A percentile compares a stretch with the other conserved stretches of the same genome.
Evolutionary conservation across 164 flowering plant genomes (phyloP).

Genomic region (Paratinospora sagittata): DNA sequence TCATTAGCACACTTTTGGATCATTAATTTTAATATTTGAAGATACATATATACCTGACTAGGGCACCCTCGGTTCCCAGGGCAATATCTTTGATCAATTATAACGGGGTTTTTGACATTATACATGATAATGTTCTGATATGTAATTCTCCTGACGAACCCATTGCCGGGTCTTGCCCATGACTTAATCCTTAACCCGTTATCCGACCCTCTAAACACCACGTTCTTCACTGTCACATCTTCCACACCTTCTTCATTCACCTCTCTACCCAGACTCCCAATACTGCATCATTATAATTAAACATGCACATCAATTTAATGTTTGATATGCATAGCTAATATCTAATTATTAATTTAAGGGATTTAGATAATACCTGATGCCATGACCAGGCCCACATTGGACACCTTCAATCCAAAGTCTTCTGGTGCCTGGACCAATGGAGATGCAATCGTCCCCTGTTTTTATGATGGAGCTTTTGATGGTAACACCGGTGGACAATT

Average conservation of each 20-base stretch:
- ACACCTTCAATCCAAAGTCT: slow-evolving; percentile 19
- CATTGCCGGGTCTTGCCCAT: slow-evolving; percentile 32
- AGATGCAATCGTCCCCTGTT: slow-evolving; percentile 33
- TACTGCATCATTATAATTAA: slow-evolving; percentile 15
- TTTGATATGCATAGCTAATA: neutral
- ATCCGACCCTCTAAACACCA: slow-evolving; percentile 21
- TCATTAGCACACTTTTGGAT: too few relatives aligned
- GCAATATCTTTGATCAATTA: slow-evolving; percentile 33
- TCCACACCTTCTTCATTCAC: slow-evolving; percentile 26
- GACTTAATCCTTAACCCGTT: slow-evolving; percentile 32
- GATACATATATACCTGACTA: slow-evolving; percentile 19
- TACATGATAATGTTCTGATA: slow-evolving; percentile 23
- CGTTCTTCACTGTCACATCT: slow-evolving; percentile 22
- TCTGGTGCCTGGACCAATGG: slow-evolving; percentile 29
- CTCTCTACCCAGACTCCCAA: slow-evolving; percentile 26
- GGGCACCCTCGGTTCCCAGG: slow-evolving; percentile 24
- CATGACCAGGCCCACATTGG: slow-evolving; percentile 32
- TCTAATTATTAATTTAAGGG: too few relatives aligned
- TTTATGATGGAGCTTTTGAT: slow-evolving; percentile 15
- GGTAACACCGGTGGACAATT: slow-evolving; percentile 17
- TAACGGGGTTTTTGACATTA: slow-evolving; percentile 25
- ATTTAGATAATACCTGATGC: slow-evolving; percentile 22
- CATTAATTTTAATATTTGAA: neutral
- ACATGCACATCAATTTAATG: too few relatives aligned
- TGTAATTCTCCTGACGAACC: slow-evolving; percentile 24